phyloP scores from a whole-genome alignment of 2,329 filamentous ascomycete genomes.

The Nannizziopsis arthrosporioides region DNA sequence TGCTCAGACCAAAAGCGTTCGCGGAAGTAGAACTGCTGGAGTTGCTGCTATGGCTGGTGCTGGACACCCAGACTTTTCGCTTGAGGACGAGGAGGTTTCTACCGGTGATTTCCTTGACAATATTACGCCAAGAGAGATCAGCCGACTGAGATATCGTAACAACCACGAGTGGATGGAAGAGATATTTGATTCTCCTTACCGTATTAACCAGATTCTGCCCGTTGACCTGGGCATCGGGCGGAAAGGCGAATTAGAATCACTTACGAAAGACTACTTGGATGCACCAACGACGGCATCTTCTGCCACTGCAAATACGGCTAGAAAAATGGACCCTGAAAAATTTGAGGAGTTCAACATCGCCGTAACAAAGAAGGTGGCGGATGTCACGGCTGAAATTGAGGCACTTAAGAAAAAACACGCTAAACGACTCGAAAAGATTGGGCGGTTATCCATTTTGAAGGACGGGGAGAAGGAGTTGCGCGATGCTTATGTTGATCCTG shows the following conservation, averaged over 20 bases:
- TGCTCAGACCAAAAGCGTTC: conserved; percentile 26
- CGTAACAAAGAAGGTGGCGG: conserved; percentile 57
- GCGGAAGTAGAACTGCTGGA: conserved; percentile 34
- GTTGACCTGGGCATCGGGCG: conserved; percentile 77
- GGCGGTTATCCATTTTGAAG: conserved; percentile 56
- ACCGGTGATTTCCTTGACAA: conserved; percentile 83
- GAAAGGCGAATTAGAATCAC: conserved; percentile 64
- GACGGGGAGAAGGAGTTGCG: conserved; percentile 67
- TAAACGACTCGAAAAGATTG: conserved; percentile 61
- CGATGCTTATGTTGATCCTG: conserved; percentile 46
- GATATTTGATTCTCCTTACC: conserved; percentile 80
- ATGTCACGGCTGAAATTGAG: conserved; percentile 70
- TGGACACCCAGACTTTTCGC: conserved; percentile 37
- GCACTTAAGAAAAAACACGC: conserved; percentile 71
- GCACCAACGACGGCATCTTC: conserved; percentile 33
- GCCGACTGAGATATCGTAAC: conserved; percentile 73
- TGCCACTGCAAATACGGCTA: conserved; percentile 31
- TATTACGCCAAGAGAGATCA: conserved; percentile 79
- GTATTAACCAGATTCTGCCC: conserved; percentile 71
- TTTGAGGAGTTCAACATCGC: conserved; percentile 74
- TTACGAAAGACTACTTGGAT: conserved; percentile 80
- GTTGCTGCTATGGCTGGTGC: conserved; percentile 27
- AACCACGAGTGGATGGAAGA: conserved; percentile 99
- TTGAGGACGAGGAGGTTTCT: conserved; percentile 81
- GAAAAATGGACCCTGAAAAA: conserved; percentile 60